Base-by-base conservation (phyloP, 1,139 yeast species). In the Spathaspora sp. region DNA sequence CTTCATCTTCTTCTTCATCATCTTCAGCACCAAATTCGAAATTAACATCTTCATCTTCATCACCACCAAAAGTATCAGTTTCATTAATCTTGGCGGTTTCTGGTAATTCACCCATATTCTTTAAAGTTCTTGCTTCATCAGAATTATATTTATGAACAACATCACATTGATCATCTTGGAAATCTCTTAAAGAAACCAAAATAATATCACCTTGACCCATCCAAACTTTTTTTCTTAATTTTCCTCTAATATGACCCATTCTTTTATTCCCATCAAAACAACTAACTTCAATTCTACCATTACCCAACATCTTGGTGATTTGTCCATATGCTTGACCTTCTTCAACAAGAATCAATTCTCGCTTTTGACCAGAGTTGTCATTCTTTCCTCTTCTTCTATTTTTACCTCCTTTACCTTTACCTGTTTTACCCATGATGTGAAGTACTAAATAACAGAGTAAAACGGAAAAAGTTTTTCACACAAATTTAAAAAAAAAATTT, bases 301-400 rank as follows among this genome's bases (percentile, higher is more conserved):
- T 91, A 68, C 99, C 99, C 61, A 95, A 82, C 97, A 95, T 91
- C 72, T 91, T 93, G 68, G 95, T 84, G 65, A 95, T 95, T 75
- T 95, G 99, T 48, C 97, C 99, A 65, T 95, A 95, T 68, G 93
- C 99, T 72, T 93, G 99, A 50, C 96, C 97, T 61, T 95, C 99
- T 56, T 93, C 99, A 65, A 86, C 90, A 67, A 80, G 81, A 66
- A 84, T 81, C 61, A 93, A 81, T 68, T 93, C 99, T 74, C 99
- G 89, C 81, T 95, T 93, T 72, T 89, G 91, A 52, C 88, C 86
- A 52, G 82, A 87, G 69, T 84, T 84, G 67, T 86, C 96, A 70
- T 90, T 91, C 95, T 93, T 93, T 70, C 99, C 99, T 83, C 97
- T 89, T 83, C 98, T 89, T 79, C 97, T 89, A 71, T 90, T 91